Evolutionary conservation across 805 yeast genomes (phyloP).

Genomic region (Dipodascus albidus): DNA sequence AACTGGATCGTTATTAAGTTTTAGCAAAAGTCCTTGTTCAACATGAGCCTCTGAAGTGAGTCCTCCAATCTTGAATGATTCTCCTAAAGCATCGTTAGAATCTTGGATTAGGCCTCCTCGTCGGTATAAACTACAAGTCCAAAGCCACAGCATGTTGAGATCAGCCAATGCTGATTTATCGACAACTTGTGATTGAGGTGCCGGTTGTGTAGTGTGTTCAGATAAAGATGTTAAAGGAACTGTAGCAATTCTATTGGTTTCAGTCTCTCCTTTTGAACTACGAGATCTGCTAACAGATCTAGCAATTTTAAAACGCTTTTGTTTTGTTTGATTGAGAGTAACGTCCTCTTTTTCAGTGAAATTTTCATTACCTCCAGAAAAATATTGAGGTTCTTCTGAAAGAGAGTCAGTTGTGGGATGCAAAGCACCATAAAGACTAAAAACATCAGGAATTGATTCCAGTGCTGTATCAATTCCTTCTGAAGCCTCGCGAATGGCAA

Average conservation of each 20-base stretch:
- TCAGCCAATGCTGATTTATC: conserved; percentile 23
- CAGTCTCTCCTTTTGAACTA: neutral
- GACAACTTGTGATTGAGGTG: conserved; percentile 8
- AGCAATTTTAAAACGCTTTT: conserved; percentile 28
- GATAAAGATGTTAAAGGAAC: conserved; percentile 8
- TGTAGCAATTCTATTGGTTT: neutral
- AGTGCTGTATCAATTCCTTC: conserved; percentile 49
- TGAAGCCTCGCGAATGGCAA: conserved; percentile 53
- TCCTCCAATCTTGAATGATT: conserved; percentile 44
- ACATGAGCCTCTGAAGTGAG: conserved; percentile 40
- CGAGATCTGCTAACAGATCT: neutral
- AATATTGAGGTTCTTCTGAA: conserved; percentile 2
- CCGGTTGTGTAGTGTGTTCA: conserved; percentile 4
- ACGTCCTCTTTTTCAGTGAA: conserved; percentile 3
- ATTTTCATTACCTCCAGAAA: neutral
- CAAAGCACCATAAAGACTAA: conserved; percentile 42
- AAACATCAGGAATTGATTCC: conserved; percentile 55
- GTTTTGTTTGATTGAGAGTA: neutral
- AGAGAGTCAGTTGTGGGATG: conserved; percentile 20
- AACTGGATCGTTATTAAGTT: conserved; percentile 30
- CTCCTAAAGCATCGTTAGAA: conserved; percentile 59
- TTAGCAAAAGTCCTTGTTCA: conserved; percentile 36
- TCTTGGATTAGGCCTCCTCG: conserved; percentile 44
- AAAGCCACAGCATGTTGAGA: conserved; percentile 57
- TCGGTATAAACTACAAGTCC: conserved; percentile 55